Base-by-base conservation (phyloP, 2,329 filamentous ascomycete species). In the Venturia oleaginea region DNA sequence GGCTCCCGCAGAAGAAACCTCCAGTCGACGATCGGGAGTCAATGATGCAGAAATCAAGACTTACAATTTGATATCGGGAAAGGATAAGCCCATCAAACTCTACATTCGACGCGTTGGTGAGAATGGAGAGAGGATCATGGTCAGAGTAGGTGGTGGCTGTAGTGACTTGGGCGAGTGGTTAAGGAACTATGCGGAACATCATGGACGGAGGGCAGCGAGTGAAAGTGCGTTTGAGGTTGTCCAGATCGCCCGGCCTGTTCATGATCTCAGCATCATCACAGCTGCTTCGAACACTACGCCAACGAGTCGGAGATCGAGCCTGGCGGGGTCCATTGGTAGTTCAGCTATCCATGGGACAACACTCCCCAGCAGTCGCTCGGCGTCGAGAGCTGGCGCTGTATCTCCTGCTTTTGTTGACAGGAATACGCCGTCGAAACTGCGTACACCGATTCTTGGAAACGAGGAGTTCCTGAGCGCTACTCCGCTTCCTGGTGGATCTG, bases 61-160 rank as follows among this genome's bases (percentile, higher is more conserved):
- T 2, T 99, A 97, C 71, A 92, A 97, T 76, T 83, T 99, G 43
- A 91, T 91, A 17, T 87, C 89, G 22, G 91, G 88, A 42, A 90
- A 90, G 65, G 88, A 94, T 68, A 85, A 91, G 15, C 94, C 94
- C 0, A 92, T 97, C 72, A 97, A 97, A 76, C 84, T 99, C 5
- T 96, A 95, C 71, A 92, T 99, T 62, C 89, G 94, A 19, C 87
- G 92, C 1, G 92, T 99, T 2, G 94, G 94, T 61, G 92, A 96
- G 74, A 83, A 86, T 65, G 91, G 90, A 19, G 92, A 97, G 75
- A 86, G 94, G 62, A 92, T 97, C 67, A 97, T 99, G 94, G 94
- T 99, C 8, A 89, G 94, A 42, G 93, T 99, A 15, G 94, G 94
- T 15, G 94, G 94, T 66, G 94, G 94, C n/a, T 99, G 94, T 94